phyloP scores from a whole-genome alignment of 257 asterid genomes.

The Solanum stenotomum region DNA sequence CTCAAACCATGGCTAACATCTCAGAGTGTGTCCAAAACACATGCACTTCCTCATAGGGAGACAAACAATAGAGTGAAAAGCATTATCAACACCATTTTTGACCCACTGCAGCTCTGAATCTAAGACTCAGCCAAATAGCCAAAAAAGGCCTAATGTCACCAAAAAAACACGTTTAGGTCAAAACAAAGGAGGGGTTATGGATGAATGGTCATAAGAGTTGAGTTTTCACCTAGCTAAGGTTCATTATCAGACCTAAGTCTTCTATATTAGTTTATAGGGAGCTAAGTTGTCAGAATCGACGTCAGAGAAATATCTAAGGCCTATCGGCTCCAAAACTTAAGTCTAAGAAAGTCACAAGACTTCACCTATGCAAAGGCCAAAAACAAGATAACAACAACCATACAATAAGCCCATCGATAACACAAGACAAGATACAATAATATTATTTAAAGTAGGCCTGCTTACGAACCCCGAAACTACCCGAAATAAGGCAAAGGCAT shows the following conservation, averaged over 20 bases:
- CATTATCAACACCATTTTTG: no score
- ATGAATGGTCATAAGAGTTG: background rate
- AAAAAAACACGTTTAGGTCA: background rate
- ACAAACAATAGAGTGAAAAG: no score
- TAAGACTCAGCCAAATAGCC: background rate
- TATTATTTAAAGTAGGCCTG: background rate
- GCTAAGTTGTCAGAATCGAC: background rate
- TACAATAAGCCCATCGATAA: no score
- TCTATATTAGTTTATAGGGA: background rate
- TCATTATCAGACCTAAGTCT: background rate
- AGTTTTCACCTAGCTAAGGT: background rate
- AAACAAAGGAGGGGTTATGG: background rate
- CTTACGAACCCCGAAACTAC: background rate
- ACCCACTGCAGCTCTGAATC: background rate
- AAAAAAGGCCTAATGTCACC: background rate
- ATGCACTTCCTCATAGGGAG: no score
- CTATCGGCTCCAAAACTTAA: background rate
- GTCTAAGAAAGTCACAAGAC: background rate
- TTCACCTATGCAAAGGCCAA: background rate
- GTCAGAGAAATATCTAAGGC: background rate
- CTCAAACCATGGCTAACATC: no score
- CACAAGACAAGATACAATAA: background rate
- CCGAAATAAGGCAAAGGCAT: background rate
- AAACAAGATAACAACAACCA: background rate
- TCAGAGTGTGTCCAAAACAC: no score